These are phyloP conservation scores for Verticillium nonalfalfae DNA, from an alignment of 2,329 filamentous ascomycete species.

Conservation along the genomic window DNA sequence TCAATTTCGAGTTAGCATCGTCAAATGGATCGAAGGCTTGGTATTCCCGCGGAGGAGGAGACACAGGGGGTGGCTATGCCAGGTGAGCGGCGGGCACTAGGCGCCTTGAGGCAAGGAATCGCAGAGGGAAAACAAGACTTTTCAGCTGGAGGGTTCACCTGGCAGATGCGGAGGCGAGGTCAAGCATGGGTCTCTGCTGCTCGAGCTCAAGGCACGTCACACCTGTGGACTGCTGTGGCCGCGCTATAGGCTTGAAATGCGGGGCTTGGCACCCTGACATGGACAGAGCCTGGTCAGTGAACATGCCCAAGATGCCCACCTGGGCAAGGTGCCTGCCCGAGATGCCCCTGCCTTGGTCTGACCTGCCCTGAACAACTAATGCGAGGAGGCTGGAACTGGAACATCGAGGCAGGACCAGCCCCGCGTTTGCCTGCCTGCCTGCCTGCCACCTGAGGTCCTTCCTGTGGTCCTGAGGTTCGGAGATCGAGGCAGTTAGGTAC, in stretches of 20 bases:
- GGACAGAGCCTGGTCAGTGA: background rate
- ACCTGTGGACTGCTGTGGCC: background rate
- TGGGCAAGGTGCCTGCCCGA: too few species aligned
- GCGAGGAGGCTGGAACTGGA: too few species aligned
- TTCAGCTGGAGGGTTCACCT: background rate
- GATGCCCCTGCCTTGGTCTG: too few species aligned
- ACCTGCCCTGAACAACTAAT: too few species aligned
- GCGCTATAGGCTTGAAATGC: background rate
- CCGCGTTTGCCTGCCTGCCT: too few species aligned
- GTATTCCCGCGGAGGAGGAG: background rate
- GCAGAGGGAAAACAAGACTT: background rate
- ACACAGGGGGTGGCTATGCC: background rate
- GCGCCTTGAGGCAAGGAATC: background rate
- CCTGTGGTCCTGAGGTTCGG: too few species aligned
- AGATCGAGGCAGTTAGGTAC: background rate
- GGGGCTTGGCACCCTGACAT: background rate
- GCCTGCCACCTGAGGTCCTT: too few species aligned
- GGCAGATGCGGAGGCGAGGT: background rate
- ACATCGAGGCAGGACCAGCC: too few species aligned
- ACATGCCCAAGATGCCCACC: too few species aligned
- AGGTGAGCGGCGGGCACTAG: background rate
- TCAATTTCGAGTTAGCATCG: background rate
- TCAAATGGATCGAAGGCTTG: background rate
- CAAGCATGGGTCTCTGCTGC: background rate
- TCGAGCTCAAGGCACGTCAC: background rate